phyloP scores from a whole-genome alignment of 345 rosid species.

The Bruguiera gymnorhiza region DNA sequence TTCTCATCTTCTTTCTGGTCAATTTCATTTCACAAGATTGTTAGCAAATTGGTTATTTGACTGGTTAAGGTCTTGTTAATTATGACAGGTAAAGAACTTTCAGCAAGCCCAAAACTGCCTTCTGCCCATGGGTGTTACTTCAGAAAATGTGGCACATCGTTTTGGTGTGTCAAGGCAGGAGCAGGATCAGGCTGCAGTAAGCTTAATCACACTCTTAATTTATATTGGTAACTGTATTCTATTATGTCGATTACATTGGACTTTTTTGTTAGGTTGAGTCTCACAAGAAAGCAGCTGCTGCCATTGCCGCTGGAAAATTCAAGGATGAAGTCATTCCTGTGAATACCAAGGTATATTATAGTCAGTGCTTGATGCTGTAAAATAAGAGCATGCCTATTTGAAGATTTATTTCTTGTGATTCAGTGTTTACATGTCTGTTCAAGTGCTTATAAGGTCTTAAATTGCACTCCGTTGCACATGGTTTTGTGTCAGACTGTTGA shows the following conservation, averaged over 20 bases:
- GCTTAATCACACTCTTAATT: conserved; percentile 25
- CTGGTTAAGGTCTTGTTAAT: not conserved
- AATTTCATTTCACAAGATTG: not conserved
- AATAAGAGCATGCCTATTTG: not conserved
- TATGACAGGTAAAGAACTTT: conserved; percentile 55
- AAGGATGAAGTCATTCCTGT: conserved; percentile 91
- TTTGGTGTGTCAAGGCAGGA: conserved; percentile 85
- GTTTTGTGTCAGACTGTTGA: conserved; percentile 53
- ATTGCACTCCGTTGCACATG: not conserved
- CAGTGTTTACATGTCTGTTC: not conserved
- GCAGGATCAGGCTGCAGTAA: conserved; percentile 98
- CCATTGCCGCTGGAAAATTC: conserved; percentile 78
- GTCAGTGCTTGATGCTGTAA: not conserved
- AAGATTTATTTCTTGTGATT: too few relatives aligned
- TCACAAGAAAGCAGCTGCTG: conserved; percentile 92
- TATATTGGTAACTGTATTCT: not conserved
- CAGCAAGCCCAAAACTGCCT: conserved; percentile 83
- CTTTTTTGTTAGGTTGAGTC: conserved; percentile 67
- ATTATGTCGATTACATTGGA: not conserved
- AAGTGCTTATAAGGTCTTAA: not conserved
- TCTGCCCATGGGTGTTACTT: conserved; percentile 95
- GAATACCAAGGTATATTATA: conserved; percentile 67
- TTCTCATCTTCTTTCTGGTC: not conserved
- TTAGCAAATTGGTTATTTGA: not conserved
- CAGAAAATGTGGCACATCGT: conserved; percentile 88